Conservation (phyloP, 306 rosid species). For the Malus asiatica region DNA sequence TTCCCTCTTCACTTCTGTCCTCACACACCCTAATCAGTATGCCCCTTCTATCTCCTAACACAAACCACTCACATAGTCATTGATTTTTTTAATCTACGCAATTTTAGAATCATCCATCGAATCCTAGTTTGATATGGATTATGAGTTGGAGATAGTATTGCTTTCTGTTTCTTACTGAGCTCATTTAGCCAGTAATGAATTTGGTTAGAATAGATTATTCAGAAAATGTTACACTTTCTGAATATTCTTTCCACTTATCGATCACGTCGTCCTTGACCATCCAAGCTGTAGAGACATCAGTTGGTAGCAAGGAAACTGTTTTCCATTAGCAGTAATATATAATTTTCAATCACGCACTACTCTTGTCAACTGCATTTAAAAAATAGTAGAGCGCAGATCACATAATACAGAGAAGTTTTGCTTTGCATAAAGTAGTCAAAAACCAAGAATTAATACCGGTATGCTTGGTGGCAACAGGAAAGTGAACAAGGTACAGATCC, state of each 20-base stretch:
- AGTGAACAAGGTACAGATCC: conserved; percentile 85
- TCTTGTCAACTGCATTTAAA: background rate
- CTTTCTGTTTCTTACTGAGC: background rate
- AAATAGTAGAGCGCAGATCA: no score
- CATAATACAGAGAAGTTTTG: no score
- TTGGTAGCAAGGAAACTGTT: background rate
- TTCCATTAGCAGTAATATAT: background rate
- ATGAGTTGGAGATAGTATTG: background rate
- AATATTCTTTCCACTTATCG: background rate
- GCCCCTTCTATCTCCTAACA: no score
- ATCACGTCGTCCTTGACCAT: background rate
- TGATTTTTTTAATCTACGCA: no score
- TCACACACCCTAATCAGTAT: no score
- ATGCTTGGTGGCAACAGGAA: conserved; percentile 70
- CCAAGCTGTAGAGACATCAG: background rate
- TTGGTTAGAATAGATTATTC: background rate
- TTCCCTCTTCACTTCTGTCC: no score
- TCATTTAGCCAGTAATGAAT: background rate
- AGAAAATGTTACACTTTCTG: background rate
- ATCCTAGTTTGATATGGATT: background rate
- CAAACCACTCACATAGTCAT: no score
- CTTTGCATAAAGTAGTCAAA: no score
- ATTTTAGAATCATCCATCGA: background rate
- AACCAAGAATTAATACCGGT: conserved; percentile 35
- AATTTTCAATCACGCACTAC: background rate